Evolutionary conservation across 805 yeast genomes (phyloP), one percentile per base, ranked within the genome.

Genomic region (Ogataea nonfermentans): DNA sequence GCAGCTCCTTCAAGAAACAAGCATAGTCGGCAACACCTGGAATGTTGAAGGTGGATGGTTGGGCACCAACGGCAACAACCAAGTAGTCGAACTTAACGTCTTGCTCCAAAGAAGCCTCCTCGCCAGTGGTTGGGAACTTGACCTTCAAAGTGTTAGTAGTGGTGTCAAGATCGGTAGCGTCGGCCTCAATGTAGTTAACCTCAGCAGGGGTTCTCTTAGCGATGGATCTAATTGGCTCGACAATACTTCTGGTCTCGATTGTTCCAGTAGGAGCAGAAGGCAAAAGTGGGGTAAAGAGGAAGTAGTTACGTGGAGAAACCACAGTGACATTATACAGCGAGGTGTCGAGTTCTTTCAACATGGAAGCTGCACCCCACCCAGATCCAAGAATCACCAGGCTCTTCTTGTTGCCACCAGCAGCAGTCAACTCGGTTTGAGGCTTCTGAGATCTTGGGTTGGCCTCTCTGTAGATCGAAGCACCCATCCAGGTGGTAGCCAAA

Each of bases 251-350:
- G 44, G 66, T 58, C 49, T 73, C 79, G 37, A 74, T 71, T 32
- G 79, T 74, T 44, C 78, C 79, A 27, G 78, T 74, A 39, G 79
- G 79, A 48, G 71, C 69, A 22, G 77, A 71, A 16, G 79, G 79
- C 49, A 74, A 66, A 51, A 74, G 64, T 13, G 79, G 79, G 31
- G 79, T 74, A 67, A 73, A 74, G 35, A 74, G 65, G 56, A 74
- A 74, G 62, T 73, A 74, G 65, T 73, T 73, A 61, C 79, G 66
- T 41, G 79, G 79, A 16, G 77, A 71, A 26, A 74, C 75, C 41
- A 74, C 65, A 29, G 73, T 76, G 26, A 74, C 78, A 47, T 74
- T 74, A 55, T 74, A 74, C 56, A 71, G 65, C 28, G 76, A 57
- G 39, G 79, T 73, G 55, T 74, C 79, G 55, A 74, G 66, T 53